phyloP scores from a whole-genome alignment of 2,329 filamentous ascomycete genomes.

The Fusarium palustre region DNA sequence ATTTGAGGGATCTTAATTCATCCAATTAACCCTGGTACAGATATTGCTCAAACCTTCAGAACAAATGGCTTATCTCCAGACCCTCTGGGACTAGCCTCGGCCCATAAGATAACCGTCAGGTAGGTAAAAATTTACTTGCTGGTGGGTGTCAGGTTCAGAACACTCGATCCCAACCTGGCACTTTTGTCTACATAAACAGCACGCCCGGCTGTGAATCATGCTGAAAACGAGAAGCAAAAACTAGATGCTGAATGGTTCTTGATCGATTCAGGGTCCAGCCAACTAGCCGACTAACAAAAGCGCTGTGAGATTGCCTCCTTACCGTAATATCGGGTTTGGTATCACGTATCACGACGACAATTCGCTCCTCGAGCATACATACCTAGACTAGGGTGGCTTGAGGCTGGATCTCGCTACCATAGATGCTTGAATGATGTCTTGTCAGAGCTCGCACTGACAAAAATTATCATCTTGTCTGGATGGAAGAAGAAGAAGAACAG shows the following conservation, averaged over 20 bases:
- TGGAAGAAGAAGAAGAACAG: neutral
- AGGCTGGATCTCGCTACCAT: neutral
- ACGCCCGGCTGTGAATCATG: conserved; percentile 19
- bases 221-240: conserved; percentile 16
- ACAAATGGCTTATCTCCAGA: conserved; percentile 44
- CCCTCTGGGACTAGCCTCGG: conserved; percentile 44
- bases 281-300: neutral
- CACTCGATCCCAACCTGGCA: conserved; percentile 26
- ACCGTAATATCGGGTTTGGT: conserved; percentile 5
- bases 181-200: conserved; percentile 39
- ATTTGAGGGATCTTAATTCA: conserved; percentile 21
- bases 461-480: neutral
- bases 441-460: neutral
- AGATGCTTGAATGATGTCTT: neutral
- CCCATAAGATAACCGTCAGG: conserved; percentile 29
- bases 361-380: conserved; percentile 27
- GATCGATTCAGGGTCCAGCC: conserved; percentile 27
- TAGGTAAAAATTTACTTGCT: conserved; percentile 16
- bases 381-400: neutral
- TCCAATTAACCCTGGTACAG: conserved; percentile 33
- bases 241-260: conserved; percentile 3
- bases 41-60: conserved; percentile 36
- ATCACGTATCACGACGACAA: conserved; percentile 6
- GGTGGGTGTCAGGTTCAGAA: conserved; percentile 11
- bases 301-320: neutral